These are phyloP conservation scores for Cladophialophora immunda DNA, from an alignment of 2,329 filamentous ascomycete genomes.

Conservation along the genomic window DNA sequence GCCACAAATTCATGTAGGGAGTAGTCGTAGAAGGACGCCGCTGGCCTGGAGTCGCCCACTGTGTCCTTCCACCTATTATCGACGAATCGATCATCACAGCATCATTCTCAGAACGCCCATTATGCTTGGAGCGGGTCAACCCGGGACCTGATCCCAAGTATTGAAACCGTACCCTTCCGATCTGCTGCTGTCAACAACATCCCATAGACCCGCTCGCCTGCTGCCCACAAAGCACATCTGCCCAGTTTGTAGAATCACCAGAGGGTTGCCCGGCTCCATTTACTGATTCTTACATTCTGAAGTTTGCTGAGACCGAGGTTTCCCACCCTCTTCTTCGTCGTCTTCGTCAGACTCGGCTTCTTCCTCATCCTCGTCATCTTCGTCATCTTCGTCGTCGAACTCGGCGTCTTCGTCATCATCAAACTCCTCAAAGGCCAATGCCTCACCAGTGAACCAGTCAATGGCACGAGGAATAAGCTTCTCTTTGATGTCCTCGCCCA, in stretches of 20 bases:
- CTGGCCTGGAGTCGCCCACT: conserved; percentile 8
- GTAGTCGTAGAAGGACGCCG: conserved; percentile 16
- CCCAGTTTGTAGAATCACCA: conserved; percentile 6
- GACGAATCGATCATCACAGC: conserved; percentile 16
- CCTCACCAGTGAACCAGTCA: conserved; percentile 99
- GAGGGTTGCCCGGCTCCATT: conserved; percentile 4
- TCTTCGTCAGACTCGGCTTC: conserved; percentile 77
- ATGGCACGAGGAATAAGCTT: conserved; percentile 98
- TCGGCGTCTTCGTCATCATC: conserved; percentile 84
- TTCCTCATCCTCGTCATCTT: conserved; percentile 90
- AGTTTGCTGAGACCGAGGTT: conserved; percentile 77
- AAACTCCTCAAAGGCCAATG: conserved; percentile 93
- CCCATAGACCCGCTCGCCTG: neutral
- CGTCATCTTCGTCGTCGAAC: conserved; percentile 88
- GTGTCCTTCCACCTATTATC: conserved; percentile 6
- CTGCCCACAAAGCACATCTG: conserved; percentile 1
- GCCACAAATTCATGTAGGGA: conserved; percentile 2
- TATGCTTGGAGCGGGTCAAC: conserved; percentile 31
- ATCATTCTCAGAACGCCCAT: conserved; percentile 26
- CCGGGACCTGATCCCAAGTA: conserved; percentile 13
- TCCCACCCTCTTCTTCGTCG: conserved; percentile 61
- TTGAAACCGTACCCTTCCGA: conserved; percentile 17
- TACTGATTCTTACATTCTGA: conserved; percentile 80
- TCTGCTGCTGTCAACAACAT: conserved; percentile 10
- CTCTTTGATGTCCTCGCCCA: conserved; percentile 99